Conservation (phyloP, 768 basidiomycete genomes). For the Lactifluus piperatus region DNA sequence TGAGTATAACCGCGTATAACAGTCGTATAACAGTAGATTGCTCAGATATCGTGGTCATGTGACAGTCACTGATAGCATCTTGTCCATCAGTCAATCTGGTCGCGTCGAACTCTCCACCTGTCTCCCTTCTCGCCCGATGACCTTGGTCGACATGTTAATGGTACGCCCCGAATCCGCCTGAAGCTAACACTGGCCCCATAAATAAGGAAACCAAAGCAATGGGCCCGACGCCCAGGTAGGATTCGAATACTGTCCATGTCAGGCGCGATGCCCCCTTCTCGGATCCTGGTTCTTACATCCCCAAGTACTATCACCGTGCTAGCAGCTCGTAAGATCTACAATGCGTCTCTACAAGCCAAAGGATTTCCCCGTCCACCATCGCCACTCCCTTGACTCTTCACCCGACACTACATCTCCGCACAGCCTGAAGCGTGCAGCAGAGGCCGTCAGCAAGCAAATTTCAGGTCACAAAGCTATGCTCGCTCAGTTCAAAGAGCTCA, state of each 20-base stretch:
- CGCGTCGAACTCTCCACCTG: too few relatives aligned
- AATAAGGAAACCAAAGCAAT: too few relatives aligned
- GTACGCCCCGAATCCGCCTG: too few relatives aligned
- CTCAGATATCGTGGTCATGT: too few relatives aligned
- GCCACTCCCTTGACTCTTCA: background rate
- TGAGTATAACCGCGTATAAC: too few relatives aligned
- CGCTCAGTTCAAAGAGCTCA: slow-evolving; percentile 8
- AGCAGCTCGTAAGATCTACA: slow-evolving; percentile 12
- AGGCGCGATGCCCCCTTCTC: background rate
- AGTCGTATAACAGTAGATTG: too few relatives aligned
- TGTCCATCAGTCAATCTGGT: too few relatives aligned
- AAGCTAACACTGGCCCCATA: too few relatives aligned
- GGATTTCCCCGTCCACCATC: background rate
- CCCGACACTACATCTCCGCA: background rate
- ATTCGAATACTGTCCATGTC: slow-evolving; percentile 1
- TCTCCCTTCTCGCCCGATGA: too few relatives aligned
- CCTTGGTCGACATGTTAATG: too few relatives aligned
- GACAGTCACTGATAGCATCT: too few relatives aligned
- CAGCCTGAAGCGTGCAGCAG: slow-evolving; percentile 7
- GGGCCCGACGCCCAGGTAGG: background rate
- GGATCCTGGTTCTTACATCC: slow-evolving; percentile 6
- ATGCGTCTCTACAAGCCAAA: slow-evolving; percentile 15
- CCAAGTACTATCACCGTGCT: background rate
- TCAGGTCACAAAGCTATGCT: slow-evolving; percentile 10
- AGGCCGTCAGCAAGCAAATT: slow-evolving; percentile 11